These are phyloP conservation scores for Cadophora gregata DNA, from an alignment of 2,329 filamentous ascomycete genomes.

Conservation along the genomic window DNA sequence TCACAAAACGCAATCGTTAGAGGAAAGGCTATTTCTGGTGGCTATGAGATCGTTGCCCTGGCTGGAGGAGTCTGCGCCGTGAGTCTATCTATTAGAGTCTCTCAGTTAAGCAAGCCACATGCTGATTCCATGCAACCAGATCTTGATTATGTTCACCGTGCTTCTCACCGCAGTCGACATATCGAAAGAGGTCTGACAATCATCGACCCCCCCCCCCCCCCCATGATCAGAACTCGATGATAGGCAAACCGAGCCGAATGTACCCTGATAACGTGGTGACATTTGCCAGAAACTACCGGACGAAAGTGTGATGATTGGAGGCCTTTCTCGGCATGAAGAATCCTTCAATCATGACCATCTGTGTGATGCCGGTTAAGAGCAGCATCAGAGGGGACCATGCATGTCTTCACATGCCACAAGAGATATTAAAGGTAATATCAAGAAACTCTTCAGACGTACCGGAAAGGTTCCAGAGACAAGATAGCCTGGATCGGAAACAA, in stretches of 20 bases:
- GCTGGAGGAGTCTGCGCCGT: slow-evolving; percentile 55
- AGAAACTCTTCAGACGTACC: slow-evolving; percentile 15
- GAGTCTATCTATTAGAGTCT: slow-evolving; percentile 42
- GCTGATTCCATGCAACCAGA: slow-evolving; percentile 30
- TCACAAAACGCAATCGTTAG: slow-evolving; percentile 63
- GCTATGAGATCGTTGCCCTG: slow-evolving; percentile 61
- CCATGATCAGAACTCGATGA: slow-evolving; percentile 16
- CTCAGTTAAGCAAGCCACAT: slow-evolving; percentile 5
- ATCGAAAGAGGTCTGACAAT: slow-evolving; percentile 36
- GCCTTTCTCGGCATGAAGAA: slow-evolving; percentile 22
- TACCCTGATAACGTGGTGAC: slow-evolving; percentile 22
- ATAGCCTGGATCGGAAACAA: slow-evolving; percentile 8
- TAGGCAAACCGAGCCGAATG: slow-evolving; percentile 30
- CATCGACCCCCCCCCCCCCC: too few relatives aligned
- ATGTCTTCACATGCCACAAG: slow-evolving; percentile 27
- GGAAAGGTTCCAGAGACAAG: slow-evolving; percentile 24
- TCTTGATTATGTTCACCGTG: slow-evolving; percentile 39
- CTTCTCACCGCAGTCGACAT: slow-evolving; percentile 42
- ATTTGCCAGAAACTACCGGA: slow-evolving; percentile 32
- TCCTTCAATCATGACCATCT: slow-evolving; percentile 22
- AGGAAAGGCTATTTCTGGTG: slow-evolving; percentile 62
- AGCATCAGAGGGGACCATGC: slow-evolving; percentile 13
- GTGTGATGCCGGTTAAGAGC: slow-evolving; percentile 21
- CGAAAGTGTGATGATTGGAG: slow-evolving; percentile 27
- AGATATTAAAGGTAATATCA: slow-evolving; percentile 25